phyloP scores from a whole-genome alignment of 768 basidiomycete species.

The Lyophyllum atratum region DNA sequence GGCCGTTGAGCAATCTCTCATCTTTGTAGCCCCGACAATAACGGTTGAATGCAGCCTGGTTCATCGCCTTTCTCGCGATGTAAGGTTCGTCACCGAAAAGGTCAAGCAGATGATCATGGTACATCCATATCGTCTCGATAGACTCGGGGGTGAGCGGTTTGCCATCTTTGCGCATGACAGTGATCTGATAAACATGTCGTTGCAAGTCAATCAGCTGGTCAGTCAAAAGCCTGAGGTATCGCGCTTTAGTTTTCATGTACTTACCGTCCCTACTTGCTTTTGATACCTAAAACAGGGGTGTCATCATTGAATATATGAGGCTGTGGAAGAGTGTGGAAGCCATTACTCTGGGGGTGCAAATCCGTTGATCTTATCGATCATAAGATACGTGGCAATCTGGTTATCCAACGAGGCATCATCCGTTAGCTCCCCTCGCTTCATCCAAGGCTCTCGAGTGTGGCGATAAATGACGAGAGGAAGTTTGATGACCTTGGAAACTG shows the following conservation, averaged over 20 bases:
- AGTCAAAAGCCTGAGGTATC: neutral
- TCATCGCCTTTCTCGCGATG: too few relatives aligned
- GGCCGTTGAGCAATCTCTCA: too few relatives aligned
- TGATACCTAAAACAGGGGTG: conserved; percentile 2
- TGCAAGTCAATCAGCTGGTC: neutral
- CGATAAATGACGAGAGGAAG: conserved; percentile 9
- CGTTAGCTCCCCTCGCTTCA: neutral
- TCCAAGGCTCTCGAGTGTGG: conserved; percentile 4
- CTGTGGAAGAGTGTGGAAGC: too few relatives aligned
- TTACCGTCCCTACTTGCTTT: conserved; percentile 10
- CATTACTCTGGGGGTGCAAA: conserved; percentile 4
- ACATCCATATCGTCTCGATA: conserved; percentile 32
- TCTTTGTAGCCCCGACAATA: too few relatives aligned
- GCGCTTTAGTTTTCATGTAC: neutral
- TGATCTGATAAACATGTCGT: neutral
- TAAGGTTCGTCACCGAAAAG: conserved; percentile 20
- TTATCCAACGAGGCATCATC: conserved; percentile 3
- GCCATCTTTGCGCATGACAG: conserved; percentile 15
- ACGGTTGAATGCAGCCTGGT: too few relatives aligned
- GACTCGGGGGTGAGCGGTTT: conserved; percentile 10
- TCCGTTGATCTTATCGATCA: conserved; percentile 6
- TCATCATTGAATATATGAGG: too few relatives aligned
- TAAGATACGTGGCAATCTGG: conserved; percentile 11
- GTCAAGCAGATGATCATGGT: conserved; percentile 30
- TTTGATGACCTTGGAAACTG: conserved; percentile 5